phyloP scores from a whole-genome alignment of 768 basidiomycete genomes.

The Pilatotrama ljubarskyi region DNA sequence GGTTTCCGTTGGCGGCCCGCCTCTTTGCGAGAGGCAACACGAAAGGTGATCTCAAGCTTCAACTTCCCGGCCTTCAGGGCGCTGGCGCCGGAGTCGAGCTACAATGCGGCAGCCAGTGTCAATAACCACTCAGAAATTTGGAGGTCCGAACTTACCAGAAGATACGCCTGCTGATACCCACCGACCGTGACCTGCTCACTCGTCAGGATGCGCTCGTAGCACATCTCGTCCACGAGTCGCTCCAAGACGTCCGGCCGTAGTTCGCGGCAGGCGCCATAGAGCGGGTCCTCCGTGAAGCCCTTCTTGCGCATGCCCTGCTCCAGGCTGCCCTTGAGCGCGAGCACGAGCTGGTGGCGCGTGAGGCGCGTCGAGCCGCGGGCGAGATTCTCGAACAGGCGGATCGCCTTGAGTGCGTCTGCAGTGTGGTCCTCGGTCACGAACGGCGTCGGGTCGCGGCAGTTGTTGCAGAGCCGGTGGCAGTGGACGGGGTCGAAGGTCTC shows the following conservation, averaged over 20 bases:
- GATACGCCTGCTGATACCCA: slow-evolving; percentile 1
- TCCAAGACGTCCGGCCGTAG: slow-evolving; percentile 58
- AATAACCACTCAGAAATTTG: background rate
- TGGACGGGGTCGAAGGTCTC: slow-evolving; percentile 69
- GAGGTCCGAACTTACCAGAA: background rate
- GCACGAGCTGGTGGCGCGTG: slow-evolving; percentile 59
- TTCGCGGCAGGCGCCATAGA: slow-evolving; percentile 56
- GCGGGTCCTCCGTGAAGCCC: slow-evolving; percentile 45
- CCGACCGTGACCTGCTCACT: background rate
- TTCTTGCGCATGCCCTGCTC: slow-evolving; percentile 45
- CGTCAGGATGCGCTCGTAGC: background rate
- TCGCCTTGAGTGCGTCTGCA: slow-evolving; percentile 23
- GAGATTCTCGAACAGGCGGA: slow-evolving; percentile 2
- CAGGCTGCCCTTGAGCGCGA: slow-evolving; percentile 67
- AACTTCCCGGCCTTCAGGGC: background rate
- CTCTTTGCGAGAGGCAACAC: background rate
- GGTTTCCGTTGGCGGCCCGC: background rate
- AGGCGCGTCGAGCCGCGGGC: slow-evolving; percentile 27
- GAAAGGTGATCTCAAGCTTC: slow-evolving; percentile 8
- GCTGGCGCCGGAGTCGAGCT: background rate
- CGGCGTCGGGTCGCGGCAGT: slow-evolving; percentile 55
- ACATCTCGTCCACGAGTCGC: slow-evolving; percentile 25
- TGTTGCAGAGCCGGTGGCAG: slow-evolving; percentile 80
- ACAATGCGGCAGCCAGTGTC: background rate
- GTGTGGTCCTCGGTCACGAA: slow-evolving; percentile 24